Percentiles rank a stretch among this genome's conserved stretches.
Evolutionary conservation across 2,329 filamentous ascomycete genomes (phyloP).

Genomic region (Chalara sp.): DNA sequence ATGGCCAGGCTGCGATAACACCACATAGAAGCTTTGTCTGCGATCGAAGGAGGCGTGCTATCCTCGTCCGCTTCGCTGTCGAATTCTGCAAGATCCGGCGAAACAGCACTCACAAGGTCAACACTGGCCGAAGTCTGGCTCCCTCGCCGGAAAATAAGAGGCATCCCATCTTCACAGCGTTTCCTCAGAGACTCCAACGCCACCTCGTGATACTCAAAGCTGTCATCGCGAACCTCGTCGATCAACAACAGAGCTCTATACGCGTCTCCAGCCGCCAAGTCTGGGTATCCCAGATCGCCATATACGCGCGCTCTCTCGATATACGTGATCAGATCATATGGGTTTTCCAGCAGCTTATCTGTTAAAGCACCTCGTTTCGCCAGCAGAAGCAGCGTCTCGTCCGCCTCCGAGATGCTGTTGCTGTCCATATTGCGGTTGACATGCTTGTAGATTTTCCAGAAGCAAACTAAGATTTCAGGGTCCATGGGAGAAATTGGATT

Average conservation of each 20-base stretch:
- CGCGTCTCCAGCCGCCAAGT: constrained; percentile 82
- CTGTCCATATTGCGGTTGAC: neutral
- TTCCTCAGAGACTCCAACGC: constrained; percentile 38
- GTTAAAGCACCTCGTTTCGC: constrained; percentile 51
- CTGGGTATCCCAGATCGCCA: constrained; percentile 73
- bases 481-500: neutral
- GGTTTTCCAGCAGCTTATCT: constrained; percentile 40
- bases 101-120: constrained; percentile 11
- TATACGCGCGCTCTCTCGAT: constrained; percentile 66
- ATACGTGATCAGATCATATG: constrained; percentile 59
- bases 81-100: constrained; percentile 24
- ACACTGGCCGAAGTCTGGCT: constrained; percentile 4
- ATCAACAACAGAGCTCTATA: constrained; percentile 84
- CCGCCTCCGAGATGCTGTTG: no score
- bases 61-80: constrained; percentile 24
- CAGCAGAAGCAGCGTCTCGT: constrained; percentile 31
- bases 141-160: constrained; percentile 34
- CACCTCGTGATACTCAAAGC: constrained; percentile 74
- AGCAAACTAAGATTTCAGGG: neutral
- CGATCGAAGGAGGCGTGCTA: constrained; percentile 34
- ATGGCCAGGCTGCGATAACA: constrained; percentile 53
- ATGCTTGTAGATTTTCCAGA: constrained; percentile 1
- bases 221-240: constrained; percentile 72
- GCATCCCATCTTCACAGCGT: constrained; percentile 21
- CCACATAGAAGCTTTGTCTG: constrained; percentile 44